phyloP scores from a whole-genome alignment of 2,329 filamentous ascomycete genomes.

The Lasiodiplodia theobromae region DNA sequence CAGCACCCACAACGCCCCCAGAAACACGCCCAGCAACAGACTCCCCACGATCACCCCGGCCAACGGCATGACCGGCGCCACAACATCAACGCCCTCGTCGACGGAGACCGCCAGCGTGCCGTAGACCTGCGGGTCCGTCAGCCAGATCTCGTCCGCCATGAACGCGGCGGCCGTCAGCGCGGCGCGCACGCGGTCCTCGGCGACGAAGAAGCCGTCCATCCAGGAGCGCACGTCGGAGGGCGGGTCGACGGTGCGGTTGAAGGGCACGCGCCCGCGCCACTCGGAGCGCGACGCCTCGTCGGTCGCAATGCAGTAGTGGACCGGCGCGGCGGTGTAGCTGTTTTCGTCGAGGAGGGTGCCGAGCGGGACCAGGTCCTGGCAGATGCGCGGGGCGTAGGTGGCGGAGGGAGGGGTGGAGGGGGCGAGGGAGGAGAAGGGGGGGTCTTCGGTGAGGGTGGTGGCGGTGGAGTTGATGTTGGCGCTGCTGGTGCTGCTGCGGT shows the following conservation, averaged over 20 bases:
- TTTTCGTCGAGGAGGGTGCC: no score
- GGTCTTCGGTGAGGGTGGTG: no score
- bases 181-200: background rate
- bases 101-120: background rate
- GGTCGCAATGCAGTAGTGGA: background rate
- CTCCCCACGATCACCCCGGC: background rate
- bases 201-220: background rate
- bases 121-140: background rate
- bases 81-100: background rate
- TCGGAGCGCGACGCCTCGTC: no score
- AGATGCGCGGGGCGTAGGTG: background rate
- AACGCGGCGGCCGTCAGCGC: background rate
- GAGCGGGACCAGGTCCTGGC: background rate
- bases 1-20: background rate
- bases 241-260: background rate
- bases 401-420: no score
- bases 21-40: background rate
- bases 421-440: no score
- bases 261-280: no score
- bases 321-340: no score
- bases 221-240: background rate
- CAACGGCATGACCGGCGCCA: background rate
- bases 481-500: background rate
- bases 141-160: background rate
- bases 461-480: no score